A percentile compares a stretch with the other conserved stretches of the same genome.
These are phyloP conservation scores for Macrolepiota fuliginosa DNA, from an alignment of 768 basidiomycete species.

Conservation along the genomic window DNA sequence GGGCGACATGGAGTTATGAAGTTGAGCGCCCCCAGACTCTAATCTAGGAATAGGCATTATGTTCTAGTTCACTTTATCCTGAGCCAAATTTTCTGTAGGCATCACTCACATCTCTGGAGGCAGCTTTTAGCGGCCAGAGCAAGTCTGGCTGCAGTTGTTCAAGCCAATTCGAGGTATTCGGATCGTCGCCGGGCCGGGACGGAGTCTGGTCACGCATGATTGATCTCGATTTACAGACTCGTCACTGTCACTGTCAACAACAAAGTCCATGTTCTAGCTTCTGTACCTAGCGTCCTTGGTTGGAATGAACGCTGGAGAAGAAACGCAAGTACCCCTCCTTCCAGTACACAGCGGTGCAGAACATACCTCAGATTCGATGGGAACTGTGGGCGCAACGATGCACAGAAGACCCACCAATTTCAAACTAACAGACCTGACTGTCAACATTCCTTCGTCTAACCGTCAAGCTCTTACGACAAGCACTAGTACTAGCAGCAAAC, in stretches of 20 bases:
- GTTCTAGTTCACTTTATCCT: too few species aligned
- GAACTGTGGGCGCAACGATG: not conserved
- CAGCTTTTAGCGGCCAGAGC: too few species aligned
- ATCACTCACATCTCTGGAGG: too few species aligned
- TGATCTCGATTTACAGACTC: not conserved
- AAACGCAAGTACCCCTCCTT: slow-evolving; percentile 10
- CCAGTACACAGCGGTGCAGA: not conserved
- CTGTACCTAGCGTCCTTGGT: not conserved
- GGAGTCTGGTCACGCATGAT: not conserved
- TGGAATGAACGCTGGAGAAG: slow-evolving; percentile 5
- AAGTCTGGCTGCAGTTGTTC: too few species aligned
- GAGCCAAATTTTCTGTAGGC: too few species aligned
- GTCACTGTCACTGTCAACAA: not conserved
- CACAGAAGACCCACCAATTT: not conserved
- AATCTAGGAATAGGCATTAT: not conserved
- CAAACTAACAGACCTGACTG: slow-evolving; percentile 11
- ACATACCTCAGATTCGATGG: not conserved
- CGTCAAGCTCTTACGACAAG: not conserved
- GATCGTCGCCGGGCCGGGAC: not conserved
- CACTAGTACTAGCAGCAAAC: slow-evolving; percentile 16
- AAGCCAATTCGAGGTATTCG: too few species aligned
- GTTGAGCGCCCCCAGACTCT: not conserved
- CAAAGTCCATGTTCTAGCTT: slow-evolving; percentile 1
- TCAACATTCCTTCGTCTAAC: slow-evolving; percentile 10
- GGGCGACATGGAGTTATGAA: not conserved